phyloP scores from a whole-genome alignment of 192 early-diverging fungal genomes.

The Backusella tarrabulga region DNA sequence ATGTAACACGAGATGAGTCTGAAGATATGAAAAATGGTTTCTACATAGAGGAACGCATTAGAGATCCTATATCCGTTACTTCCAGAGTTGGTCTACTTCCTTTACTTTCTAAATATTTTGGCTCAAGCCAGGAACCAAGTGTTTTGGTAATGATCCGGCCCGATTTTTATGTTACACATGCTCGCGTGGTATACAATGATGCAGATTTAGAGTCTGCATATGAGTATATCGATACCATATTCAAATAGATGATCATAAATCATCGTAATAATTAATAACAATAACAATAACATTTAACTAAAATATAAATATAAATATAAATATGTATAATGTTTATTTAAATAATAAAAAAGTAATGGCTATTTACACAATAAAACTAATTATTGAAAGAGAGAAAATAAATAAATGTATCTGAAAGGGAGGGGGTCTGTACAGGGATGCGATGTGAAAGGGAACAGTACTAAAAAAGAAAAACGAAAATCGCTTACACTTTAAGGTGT shows the following conservation, averaged over 20 bases:
- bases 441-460: background rate
- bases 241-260: background rate
- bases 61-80: background rate
- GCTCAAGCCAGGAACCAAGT: background rate
- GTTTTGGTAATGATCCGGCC: conserved; percentile 27
- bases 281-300: background rate
- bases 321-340: conserved; percentile 6
- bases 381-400: background rate
- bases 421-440: background rate
- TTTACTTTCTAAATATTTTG: background rate
- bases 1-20: background rate
- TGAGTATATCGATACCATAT: background rate
- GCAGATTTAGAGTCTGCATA: background rate
- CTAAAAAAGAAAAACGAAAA: background rate
- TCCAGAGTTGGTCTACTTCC: conserved; percentile 1
- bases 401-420: background rate
- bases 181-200: conserved; percentile 2
- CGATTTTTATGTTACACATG: conserved; percentile 26
- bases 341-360: background rate
- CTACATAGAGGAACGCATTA: background rate
- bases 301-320: background rate
- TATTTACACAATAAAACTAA: background rate
- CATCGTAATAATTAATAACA: background rate
- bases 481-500: background rate
- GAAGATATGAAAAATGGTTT: background rate